Conservation (phyloP, 495 filamentous ascomycete genomes). For the Talaromyces nanjingensis region DNA sequence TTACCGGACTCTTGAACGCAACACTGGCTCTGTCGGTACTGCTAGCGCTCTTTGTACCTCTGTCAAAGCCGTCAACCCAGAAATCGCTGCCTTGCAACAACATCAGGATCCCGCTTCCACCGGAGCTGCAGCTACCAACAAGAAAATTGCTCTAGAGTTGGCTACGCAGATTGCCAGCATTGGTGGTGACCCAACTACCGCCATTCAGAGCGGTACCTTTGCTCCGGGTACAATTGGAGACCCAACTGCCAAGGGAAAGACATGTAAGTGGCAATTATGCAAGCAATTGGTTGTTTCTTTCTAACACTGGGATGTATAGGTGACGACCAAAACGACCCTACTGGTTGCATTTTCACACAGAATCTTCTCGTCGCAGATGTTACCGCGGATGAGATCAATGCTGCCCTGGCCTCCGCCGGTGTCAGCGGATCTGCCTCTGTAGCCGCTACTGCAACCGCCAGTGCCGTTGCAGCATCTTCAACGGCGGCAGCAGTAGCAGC, state of each 20-base stretch:
- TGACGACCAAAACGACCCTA: constrained; percentile 34
- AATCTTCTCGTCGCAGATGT: constrained; percentile 54
- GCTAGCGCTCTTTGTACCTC: constrained; percentile 45
- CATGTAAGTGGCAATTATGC: constrained; percentile 34
- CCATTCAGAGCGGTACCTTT: constrained; percentile 52
- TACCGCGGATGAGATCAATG: constrained; percentile 45
- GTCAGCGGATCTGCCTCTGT: constrained; percentile 8
- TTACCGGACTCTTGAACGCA: constrained; percentile 57
- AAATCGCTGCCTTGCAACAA: constrained; percentile 57
- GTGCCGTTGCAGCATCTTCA: not conserved
- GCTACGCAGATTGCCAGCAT: constrained; percentile 48
- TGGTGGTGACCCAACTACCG: constrained; percentile 50
- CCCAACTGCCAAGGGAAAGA: constrained; percentile 49
- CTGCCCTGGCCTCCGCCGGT: constrained; percentile 35
- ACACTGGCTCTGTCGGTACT: constrained; percentile 51
- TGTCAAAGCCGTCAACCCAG: constrained; percentile 58
- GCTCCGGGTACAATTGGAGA: constrained; percentile 52
- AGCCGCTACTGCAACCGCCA: constrained; percentile 6
- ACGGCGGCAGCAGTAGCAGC: not conserved
- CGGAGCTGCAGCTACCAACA: constrained; percentile 44
- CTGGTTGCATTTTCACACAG: constrained; percentile 57
- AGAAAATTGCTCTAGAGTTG: constrained; percentile 46
- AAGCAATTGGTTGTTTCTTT: not conserved
- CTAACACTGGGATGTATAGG: not conserved
- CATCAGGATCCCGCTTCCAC: constrained; percentile 56